A percentile compares a stretch with the other conserved stretches of the same genome.
phyloP scores from a whole-genome alignment of 2,329 filamentous ascomycete species.

The Hymenoscyphus repandus region DNA sequence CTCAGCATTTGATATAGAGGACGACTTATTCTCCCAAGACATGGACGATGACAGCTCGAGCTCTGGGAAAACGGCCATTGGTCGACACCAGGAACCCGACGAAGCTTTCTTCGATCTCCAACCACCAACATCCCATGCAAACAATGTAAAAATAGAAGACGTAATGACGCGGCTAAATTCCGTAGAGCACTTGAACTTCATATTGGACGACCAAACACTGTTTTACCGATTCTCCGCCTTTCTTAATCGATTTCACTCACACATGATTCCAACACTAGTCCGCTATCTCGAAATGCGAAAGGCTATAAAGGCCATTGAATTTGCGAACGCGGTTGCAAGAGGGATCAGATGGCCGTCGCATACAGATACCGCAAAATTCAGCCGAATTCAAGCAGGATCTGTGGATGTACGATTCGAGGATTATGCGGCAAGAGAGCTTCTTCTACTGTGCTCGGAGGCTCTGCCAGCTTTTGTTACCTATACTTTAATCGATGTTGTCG shows the following conservation, averaged over 20 bases:
- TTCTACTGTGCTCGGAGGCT: conserved; percentile 44
- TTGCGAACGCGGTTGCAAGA: conserved; percentile 20
- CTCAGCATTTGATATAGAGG: neutral
- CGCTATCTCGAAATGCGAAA: conserved; percentile 22
- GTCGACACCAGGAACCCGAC: neutral
- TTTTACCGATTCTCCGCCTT: conserved; percentile 19
- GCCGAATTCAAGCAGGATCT: conserved; percentile 16
- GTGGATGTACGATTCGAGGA: conserved; percentile 21
- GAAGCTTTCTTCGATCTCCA: conserved; percentile 6
- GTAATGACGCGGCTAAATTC: conserved; percentile 5
- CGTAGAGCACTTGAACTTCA: conserved; percentile 10
- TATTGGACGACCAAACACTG: conserved; percentile 16
- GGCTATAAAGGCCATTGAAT: conserved; percentile 24
- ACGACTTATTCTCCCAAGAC: neutral
- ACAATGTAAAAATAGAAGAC: conserved; percentile 1
- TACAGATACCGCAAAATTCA: conserved; percentile 21
- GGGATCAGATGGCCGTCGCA: conserved; percentile 23
- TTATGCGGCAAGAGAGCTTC: conserved; percentile 19
- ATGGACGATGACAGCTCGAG: neutral
- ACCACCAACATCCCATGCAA: conserved; percentile 2
- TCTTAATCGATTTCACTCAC: conserved; percentile 18
- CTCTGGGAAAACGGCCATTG: neutral
- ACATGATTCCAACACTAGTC: conserved; percentile 18
- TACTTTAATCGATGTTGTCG: conserved; percentile 62
- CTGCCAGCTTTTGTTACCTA: conserved; percentile 66